These are phyloP conservation scores for Acrocalymma vagum DNA, from an alignment of 2,329 filamentous ascomycete genomes.

Conservation along the genomic window DNA sequence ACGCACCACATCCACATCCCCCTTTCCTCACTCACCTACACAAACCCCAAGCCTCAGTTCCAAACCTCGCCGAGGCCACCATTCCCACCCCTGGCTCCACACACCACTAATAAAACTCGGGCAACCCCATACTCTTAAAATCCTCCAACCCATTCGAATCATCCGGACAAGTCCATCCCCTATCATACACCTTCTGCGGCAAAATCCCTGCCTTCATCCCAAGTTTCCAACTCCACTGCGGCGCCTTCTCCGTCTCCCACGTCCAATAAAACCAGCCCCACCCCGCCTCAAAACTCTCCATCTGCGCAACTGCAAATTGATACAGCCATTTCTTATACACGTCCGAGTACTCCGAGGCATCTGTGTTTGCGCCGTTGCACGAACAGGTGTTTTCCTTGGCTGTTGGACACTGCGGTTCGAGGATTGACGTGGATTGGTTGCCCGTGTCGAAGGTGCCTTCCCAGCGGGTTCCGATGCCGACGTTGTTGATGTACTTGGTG, in stretches of 20 bases:
- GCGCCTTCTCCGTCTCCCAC: slow-evolving; percentile 86
- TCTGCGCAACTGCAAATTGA: slow-evolving; percentile 95
- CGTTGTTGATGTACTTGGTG: slow-evolving; percentile 85
- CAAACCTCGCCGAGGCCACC: too few species aligned
- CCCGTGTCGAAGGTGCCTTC: slow-evolving; percentile 82
- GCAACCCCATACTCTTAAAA: slow-evolving; percentile 50
- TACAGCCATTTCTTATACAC: slow-evolving; percentile 85
- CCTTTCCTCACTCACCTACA: too few species aligned
- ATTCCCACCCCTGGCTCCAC: too few species aligned
- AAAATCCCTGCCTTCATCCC: slow-evolving; percentile 81
- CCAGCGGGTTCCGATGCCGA: slow-evolving; percentile 89
- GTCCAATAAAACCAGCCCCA: slow-evolving; percentile 99
- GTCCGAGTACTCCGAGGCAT: slow-evolving; percentile 71
- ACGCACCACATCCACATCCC: too few species aligned
- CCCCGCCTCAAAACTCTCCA: slow-evolving; percentile 89
- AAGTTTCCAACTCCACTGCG: slow-evolving; percentile 92
- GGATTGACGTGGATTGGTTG: slow-evolving; percentile 67
- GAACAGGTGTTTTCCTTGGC: slow-evolving; percentile 68
- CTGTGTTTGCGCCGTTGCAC: slow-evolving; percentile 79
- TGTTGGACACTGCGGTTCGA: slow-evolving; percentile 80
- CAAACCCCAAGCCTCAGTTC: too few species aligned
- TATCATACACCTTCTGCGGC: slow-evolving; percentile 62
- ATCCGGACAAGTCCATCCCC: slow-evolving; percentile 52
- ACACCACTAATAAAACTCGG: slow-evolving; percentile 57
- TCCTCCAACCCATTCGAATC: slow-evolving; percentile 44